Conservation (phyloP, 1,284 basidiomycete species). For the Pseudozyma pruni region DNA sequence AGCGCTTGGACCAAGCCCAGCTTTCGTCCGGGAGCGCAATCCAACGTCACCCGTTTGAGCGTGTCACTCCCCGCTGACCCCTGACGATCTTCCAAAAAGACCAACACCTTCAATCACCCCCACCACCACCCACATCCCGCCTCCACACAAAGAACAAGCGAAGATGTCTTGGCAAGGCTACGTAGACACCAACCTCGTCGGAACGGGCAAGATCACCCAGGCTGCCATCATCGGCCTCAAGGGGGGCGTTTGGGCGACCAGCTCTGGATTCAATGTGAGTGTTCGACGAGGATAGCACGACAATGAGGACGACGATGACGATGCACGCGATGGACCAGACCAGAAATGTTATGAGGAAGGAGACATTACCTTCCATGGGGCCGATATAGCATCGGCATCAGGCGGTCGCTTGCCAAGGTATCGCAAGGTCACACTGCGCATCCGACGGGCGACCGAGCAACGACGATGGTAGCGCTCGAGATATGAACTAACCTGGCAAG, state of each 20-base stretch:
- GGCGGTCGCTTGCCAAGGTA: too few relatives aligned
- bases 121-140: neutral
- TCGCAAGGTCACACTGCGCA: too few relatives aligned
- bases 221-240: conserved; percentile 87
- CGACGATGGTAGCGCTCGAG: too few relatives aligned
- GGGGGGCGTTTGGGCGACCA: conserved; percentile 88
- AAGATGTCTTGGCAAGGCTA: conserved; percentile 76
- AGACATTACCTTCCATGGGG: too few relatives aligned
- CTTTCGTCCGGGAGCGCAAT: conserved; percentile 12
- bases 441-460: too few relatives aligned
- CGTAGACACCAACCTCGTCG: conserved; percentile 86
- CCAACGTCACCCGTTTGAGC: too few relatives aligned
- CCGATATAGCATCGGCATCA: too few relatives aligned
- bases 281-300: neutral
- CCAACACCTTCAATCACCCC: conserved; percentile 5
- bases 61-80: too few relatives aligned
- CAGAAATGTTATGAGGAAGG: too few relatives aligned
- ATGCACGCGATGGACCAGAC: neutral
- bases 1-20: conserved; percentile 7
- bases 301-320: neutral
- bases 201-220: conserved; percentile 77
- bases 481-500: too few relatives aligned
- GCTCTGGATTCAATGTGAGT: conserved; percentile 78
- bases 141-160: conserved; percentile 1
- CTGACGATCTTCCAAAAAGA: too few relatives aligned